Percentiles rank a stretch among this genome's conserved stretches.
Conservation (phyloP, 1,139 yeast genomes). For the Lodderomyces beijingensis region DNA sequence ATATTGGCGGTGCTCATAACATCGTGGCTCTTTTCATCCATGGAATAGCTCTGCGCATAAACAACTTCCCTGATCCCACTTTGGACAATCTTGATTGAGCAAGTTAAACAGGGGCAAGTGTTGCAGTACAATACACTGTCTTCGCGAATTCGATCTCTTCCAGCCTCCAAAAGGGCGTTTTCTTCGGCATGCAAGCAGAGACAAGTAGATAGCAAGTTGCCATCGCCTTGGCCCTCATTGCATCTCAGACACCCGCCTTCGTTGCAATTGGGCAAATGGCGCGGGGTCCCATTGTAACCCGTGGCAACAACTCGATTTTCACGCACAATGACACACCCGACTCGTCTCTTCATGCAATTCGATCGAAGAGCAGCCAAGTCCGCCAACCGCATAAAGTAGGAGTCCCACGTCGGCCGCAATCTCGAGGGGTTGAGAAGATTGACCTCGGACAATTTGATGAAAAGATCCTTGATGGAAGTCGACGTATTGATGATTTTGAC, state of each 20-base stretch:
- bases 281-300: conserved; percentile 96
- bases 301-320: conserved; percentile 88
- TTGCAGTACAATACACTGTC: conserved; percentile 80
- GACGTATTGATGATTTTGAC: conserved; percentile 62
- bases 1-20: conserved; percentile 77
- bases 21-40: conserved; percentile 72
- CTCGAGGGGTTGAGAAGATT: conserved; percentile 56
- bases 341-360: conserved; percentile 95
- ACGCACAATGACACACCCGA: conserved; percentile 90
- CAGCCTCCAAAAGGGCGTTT: conserved; percentile 90
- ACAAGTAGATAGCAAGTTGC: conserved; percentile 67
- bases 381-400: conserved; percentile 90
- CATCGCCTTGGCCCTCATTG: conserved; percentile 64
- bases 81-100: conserved; percentile 92
- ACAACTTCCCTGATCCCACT: conserved; percentile 91
- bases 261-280: conserved; percentile 81
- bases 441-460: conserved; percentile 48
- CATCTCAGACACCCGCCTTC: conserved; percentile 95
- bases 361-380: conserved; percentile 88
- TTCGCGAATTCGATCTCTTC: conserved; percentile 68
- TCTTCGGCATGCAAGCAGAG: conserved; percentile 96
- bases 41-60: conserved; percentile 85
- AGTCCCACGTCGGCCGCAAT: conserved; percentile 92
- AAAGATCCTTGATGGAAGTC: conserved; percentile 42
- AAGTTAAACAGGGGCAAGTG: conserved; percentile 95